Base-by-base conservation (phyloP, 495 filamentous ascomycete species). In the Lepidopterella palustris region DNA sequence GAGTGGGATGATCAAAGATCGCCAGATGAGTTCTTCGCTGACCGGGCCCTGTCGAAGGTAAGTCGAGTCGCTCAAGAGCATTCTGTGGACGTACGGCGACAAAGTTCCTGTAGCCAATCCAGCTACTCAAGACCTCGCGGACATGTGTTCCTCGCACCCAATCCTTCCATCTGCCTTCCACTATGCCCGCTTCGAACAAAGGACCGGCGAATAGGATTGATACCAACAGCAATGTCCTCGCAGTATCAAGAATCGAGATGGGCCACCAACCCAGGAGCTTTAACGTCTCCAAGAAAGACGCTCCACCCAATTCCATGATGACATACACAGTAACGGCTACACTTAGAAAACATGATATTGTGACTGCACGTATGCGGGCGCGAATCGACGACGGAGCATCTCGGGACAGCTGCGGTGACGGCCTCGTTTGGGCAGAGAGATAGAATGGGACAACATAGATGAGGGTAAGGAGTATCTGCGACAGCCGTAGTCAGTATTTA, bases 361-460 rank as follows among this genome's bases (percentile, higher is more conserved):
- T 84, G 66, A 96, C 93, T 45, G 84, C 84, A 54, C 87, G 79
- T 68, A 95, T 87, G 64, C 93, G 85, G 60, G 88, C 86, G 52
- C 86, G 87, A 73, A 98, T 96, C 20, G 95, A 92, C 8, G 86
- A 87, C 20, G 93, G 90, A 21, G 88, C 83, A 81, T 97, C 92
- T 57, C 93, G 85, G 54, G 88, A 87, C 20, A 96, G 82, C 53
- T 79, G 82, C n/a, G 82, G 80, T 0, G 89, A 90, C 3, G 92
- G 91, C 20, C 91, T 86, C 5, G 91, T 93, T 27, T 81, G 77
- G 5, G 82, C 65, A 23, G 85, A 93, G 61, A 92, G 74, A 74
- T 97, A 97, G 78, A 98, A 89, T 29, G 93, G 91, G 29, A 88
- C 74, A 73, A 97, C 89, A 77, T 97, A 98, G 76, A 87, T 71